Percentiles rank a stretch among this genome's conserved stretches.
Evolutionary conservation across 1,284 basidiomycete species (phyloP).

Genomic region (Dichomitus squalens): DNA sequence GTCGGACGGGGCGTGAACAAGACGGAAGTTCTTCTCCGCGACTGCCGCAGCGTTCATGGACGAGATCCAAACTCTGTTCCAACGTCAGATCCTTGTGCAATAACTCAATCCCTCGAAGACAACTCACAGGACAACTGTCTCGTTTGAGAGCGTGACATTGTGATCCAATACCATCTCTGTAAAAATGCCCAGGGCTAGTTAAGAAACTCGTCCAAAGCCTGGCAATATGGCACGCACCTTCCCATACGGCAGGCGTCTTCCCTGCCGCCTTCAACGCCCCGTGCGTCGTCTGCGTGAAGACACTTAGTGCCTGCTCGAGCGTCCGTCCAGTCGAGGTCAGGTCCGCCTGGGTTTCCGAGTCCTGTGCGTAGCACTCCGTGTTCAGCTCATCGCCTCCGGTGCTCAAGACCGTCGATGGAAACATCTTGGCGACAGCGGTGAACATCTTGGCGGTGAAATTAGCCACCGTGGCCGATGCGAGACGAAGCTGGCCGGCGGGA

Average conservation of each 20-base stretch:
- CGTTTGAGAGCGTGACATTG: constrained; percentile 59
- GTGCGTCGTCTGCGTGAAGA: constrained; percentile 62
- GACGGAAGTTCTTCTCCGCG: constrained; percentile 46
- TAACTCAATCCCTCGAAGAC: neutral
- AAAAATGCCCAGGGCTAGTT: neutral
- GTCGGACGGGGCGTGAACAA: constrained; percentile 56
- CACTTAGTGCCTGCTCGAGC: constrained; percentile 62
- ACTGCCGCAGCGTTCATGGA: constrained; percentile 45
- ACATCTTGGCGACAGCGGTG: constrained; percentile 41
- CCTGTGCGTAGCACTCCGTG: constrained; percentile 63
- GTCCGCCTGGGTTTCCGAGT: constrained; percentile 55
- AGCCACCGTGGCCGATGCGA: constrained; percentile 50
- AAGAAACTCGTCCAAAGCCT: neutral
- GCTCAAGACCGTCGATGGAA: constrained; percentile 65
- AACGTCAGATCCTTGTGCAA: neutral
- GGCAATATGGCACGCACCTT: constrained; percentile 40
- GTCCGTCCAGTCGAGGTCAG: constrained; percentile 51
- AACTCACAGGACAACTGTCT: constrained; percentile 72
- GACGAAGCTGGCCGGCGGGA: constrained; percentile 78
- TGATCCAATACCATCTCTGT: constrained; percentile 71
- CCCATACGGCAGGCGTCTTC: constrained; percentile 72
- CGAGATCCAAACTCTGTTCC: constrained; percentile 55
- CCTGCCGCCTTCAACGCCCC: constrained; percentile 41
- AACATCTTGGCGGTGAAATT: constrained; percentile 51
- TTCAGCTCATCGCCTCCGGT: constrained; percentile 88